Base-by-base conservation (phyloP, 495 filamentous ascomycete genomes). In the Tuber borchii region DNA sequence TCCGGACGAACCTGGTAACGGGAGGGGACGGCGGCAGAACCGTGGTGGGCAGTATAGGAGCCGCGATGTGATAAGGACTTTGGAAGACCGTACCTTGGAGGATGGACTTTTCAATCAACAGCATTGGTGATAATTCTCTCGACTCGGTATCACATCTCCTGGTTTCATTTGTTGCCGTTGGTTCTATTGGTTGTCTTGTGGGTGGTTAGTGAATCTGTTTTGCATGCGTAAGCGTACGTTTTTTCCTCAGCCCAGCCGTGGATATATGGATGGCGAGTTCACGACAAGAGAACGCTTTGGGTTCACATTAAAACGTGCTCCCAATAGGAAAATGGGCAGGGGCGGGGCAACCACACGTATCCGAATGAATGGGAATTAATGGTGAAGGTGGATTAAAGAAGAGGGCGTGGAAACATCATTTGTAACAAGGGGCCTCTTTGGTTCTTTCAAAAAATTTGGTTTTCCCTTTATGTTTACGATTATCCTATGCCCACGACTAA, bases 11-110 rank as follows among this genome's bases (percentile, higher is more conserved):
- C 83, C 87, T 39, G 88, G 85, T 46, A 83, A 87, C 44, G 85
- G 86, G n/a, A 91, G 90, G 79, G 88, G 91, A 65, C 87, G 92
- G 46, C 87, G 95, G 72, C 90, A 94, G 80, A 96, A 93, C 76
- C 89, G 93, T 78, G 87, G 88, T 73, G 87, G 87, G 56, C 86
- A 84, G 73, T 85, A 90, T 75, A 86, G 89, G 76, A 94, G 93
- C 79, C 87, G 93, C 37, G 93, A 97, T 81, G 96, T 99, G 81
- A 96, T 98, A 77, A 89, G 95, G 71, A 97, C 91, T 76, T 86
- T 99, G 77, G 95, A 98, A 84, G 95, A 97, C 82, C 89, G 95
- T 65, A 97, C 94, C 2, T 85, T 97, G 71, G 94, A 97, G 83
- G 95, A 99, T 83, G 92, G 93, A 19, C 91, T 89, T 80, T 88